Base-by-base conservation (phyloP, 2,329 filamentous ascomycete species). In the Phialophora tarda region DNA sequence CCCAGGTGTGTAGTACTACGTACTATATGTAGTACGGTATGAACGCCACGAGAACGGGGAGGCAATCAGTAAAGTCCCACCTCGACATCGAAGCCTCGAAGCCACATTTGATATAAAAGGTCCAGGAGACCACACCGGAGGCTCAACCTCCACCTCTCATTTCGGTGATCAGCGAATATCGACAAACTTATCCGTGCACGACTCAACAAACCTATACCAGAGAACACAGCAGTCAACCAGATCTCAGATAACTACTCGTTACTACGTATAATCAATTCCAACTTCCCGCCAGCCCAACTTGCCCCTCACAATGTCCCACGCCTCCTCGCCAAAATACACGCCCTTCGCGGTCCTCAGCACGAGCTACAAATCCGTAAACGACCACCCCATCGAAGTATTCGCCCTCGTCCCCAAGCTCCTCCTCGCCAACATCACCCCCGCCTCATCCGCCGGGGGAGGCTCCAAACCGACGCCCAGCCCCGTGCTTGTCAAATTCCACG, bases 401-500 rank as follows among this genome's bases (percentile, higher is more conserved):
- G 50, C 47, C 3, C 28, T 60, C 32, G 30, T 60, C 4, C 58
- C 58, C 47, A 60, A 60, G 23, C 21, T 28, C 6, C 17, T 53
- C 8, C 47, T 24, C 17, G 28, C 44, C 11, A 51, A 51, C 23
- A 51, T 51, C 21, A 51, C 48, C 12, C 30, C 58, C 8, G 24
- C 30, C 5, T 34, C 58, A 38, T 57, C 54, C 26, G 14, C 6
- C 26, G 26, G 26, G 0, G 34, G 14, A 4, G 4, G 12, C 14
- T 51, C 48, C 3, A 51, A 51, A 51, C 48, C 48, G 4, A 17
- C 48, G 5, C 48, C 48, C n/a, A 7, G 8, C 6, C 58, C 58
- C 7, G 12, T 60, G 3, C 10, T 53, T 3, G 58, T 60, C 44
- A 60, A 60, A 32, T 60, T 50, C 44, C 58, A 60, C 58, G 58